Evolutionary conservation across 169 alveolate species (phyloP).

Genomic region (Plasmodium cynomolgi): DNA sequence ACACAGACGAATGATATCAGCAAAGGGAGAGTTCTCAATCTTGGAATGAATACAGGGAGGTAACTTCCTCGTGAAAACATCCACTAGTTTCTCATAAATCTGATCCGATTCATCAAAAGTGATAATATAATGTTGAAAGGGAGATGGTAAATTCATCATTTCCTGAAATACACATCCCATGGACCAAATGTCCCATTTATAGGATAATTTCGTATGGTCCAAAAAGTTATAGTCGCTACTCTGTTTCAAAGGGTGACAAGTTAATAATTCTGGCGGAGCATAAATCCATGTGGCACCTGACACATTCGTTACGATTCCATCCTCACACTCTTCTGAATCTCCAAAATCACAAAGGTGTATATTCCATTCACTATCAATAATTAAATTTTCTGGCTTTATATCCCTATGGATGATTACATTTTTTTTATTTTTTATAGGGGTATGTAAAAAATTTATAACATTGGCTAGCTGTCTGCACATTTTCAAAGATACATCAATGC

Average conservation of each 20-base stretch:
- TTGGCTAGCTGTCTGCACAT: conserved; percentile 91
- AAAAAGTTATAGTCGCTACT: conserved; percentile 60
- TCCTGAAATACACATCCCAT: conserved; percentile 89
- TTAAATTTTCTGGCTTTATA: conserved; percentile 88
- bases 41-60: conserved; percentile 81
- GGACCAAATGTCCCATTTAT: conserved; percentile 92
- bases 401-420: conserved; percentile 86
- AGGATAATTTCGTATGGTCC: conserved; percentile 76
- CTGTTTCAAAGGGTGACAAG: conserved; percentile 81
- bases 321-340: conserved; percentile 88
- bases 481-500: conserved; percentile 76
- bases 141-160: conserved; percentile 86
- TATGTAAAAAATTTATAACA: conserved; percentile 87
- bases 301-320: conserved; percentile 84
- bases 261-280: conserved; percentile 91
- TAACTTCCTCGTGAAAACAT: conserved; percentile 78
- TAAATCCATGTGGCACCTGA: conserved; percentile 94
- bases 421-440: conserved; percentile 83
- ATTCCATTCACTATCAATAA: conserved; percentile 82
- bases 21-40: conserved; percentile 79
- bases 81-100: conserved; percentile 84
- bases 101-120: conserved; percentile 80
- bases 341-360: conserved; percentile 89
- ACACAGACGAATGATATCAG: conserved; percentile 83
- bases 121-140: conserved; percentile 87